Base-by-base conservation (phyloP, 2,329 filamentous ascomycete species). In the Aspergillus carbonarius region DNA sequence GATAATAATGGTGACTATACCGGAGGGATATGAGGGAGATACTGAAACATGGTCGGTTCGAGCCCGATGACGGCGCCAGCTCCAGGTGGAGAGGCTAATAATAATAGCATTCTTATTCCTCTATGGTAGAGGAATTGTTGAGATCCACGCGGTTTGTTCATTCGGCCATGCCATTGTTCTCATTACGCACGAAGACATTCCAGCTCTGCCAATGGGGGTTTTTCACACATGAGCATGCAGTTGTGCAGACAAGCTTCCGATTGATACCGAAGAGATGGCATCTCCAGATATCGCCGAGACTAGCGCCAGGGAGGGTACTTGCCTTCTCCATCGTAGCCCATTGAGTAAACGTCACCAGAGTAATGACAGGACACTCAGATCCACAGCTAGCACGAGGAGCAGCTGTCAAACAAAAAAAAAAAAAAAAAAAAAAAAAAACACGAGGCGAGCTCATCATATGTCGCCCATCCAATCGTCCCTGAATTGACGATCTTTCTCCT, bases 301-400 rank as follows among this genome's bases (percentile, higher is more conserved):
- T 30, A 48, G 44, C 44, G 23, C 9, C 44, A 9, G 30, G n/a
- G 10, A 42, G 39, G 13, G 39, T n/a, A 32, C 44, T 46, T 46
- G 44, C 44, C 44, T 32, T 8, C 44, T 32, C 27, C 25, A n/a
- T 18, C 25, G 44, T 48, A 48, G 44, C 12, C 12, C 44, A 18
- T 15, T 4, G 25, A 30, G 20, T n/a, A 23, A 48, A 25, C 44
- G 44, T 27, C 27, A 30, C n/a, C 25, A 27, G 15, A 32, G n/a
- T 20, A 54, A 34, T 44, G 51, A 44, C 51, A 44, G 51, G 25
- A 44, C 51, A 32, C 27, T 54, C 51, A 20, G 51, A 44, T 54
- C 51, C 51, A 44, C 37, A 27, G 27, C 30, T 30, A 25, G 37
- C 51, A 54, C 51, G 40, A 54, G 25, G 13, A 44, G 25, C 37